These are phyloP conservation scores for Phytopythium boreale DNA, from an alignment of 352 stramenopile species.

Conservation along the genomic window DNA sequence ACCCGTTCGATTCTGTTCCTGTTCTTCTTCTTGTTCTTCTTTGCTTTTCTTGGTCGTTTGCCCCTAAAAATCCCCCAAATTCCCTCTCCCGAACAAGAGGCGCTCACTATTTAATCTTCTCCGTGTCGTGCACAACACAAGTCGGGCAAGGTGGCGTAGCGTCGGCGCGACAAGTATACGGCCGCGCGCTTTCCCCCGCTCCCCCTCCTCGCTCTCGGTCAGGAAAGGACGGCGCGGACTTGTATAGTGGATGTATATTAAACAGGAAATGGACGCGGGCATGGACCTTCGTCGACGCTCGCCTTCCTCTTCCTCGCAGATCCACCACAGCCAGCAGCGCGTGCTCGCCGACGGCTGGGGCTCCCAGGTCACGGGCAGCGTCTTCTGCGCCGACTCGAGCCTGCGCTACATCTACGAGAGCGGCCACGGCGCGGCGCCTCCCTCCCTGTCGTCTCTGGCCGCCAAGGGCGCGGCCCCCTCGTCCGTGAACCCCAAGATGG, in stretches of 20 bases:
- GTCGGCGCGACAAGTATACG: background rate
- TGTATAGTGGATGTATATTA: background rate
- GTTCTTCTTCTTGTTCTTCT: background rate
- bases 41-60: background rate
- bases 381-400: constrained; percentile 83
- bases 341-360: constrained; percentile 75
- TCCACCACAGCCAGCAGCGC: constrained; percentile 30
- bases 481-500: background rate
- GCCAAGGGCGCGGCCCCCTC: background rate
- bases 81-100: background rate
- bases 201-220: background rate
- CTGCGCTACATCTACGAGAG: constrained; percentile 79
- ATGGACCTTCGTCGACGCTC: background rate
- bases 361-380: constrained; percentile 41
- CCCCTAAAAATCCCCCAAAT: background rate
- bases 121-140: background rate
- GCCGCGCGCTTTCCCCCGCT: background rate
- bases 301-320: background rate
- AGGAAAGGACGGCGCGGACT: too few relatives aligned
- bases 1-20: background rate
- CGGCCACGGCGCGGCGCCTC: constrained; percentile 3
- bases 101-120: constrained; percentile 1
- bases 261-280: background rate
- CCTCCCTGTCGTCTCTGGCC: constrained; percentile 4
- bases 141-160: background rate